Percentiles rank a stretch among this genome's conserved stretches.
These are phyloP conservation scores for Zostera marina DNA, from an alignment of 116 monocot genomes.

Conservation along the genomic window DNA sequence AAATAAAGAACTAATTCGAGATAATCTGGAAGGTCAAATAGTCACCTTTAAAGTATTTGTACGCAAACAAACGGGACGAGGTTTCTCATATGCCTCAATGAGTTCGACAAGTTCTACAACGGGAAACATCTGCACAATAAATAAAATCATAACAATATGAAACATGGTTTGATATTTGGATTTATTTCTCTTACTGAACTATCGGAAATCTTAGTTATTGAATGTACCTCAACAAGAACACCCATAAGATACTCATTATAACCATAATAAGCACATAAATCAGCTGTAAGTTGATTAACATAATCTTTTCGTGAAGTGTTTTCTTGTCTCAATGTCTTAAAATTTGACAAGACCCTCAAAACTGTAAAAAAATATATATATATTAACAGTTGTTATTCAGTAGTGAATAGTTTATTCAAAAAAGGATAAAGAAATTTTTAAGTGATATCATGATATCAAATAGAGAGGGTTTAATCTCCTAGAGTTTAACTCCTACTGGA, in stretches of 20 bases:
- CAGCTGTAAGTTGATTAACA: conserved; percentile 53
- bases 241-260: conserved; percentile 81
- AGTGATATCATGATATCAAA: not conserved
- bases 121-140: conserved; percentile 56
- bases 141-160: not conserved
- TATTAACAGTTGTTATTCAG: too few species aligned
- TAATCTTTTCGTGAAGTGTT: conserved; percentile 58
- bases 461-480: not conserved
- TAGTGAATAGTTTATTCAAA: too few species aligned
- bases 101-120: conserved; percentile 67
- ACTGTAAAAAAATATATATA: conserved; percentile 19
- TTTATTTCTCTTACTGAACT: too few species aligned
- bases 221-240: conserved; percentile 50
- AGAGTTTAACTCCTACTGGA: too few species aligned
- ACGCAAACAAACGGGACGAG: conserved; percentile 57
- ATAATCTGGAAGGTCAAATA: not conserved
- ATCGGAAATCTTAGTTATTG: not conserved
- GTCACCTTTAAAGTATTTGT: conserved; percentile 84
- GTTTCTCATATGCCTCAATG: conserved; percentile 74
- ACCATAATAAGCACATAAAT: conserved; percentile 69
- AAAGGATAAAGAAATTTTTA: too few species aligned
- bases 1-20: too few species aligned
- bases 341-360: conserved; percentile 68
- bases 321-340: conserved; percentile 56
- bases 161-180: not conserved